Conservation (phyloP, 2,329 filamentous ascomycete genomes). For the Whalleya microplaca region DNA sequence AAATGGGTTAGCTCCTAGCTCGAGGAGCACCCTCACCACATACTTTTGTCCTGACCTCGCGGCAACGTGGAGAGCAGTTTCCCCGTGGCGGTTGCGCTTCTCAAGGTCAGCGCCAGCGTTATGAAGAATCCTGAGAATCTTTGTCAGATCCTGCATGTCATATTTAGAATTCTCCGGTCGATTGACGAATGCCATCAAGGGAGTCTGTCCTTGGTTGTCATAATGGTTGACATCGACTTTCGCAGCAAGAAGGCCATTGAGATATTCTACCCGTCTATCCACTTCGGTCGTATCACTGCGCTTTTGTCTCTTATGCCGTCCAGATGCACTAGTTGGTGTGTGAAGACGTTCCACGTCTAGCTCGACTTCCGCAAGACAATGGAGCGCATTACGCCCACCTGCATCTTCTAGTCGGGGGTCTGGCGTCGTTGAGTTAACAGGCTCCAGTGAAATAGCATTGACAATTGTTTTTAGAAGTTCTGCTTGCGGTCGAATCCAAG, state of each 20-base stretch:
- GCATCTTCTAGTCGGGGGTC: conserved; percentile 44
- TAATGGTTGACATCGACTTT: conserved; percentile 57
- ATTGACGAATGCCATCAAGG: conserved; percentile 59
- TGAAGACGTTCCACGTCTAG: conserved; percentile 40
- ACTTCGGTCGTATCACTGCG: conserved; percentile 31
- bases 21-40: conserved; percentile 51
- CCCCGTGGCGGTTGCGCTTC: conserved; percentile 56
- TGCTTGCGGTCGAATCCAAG: conserved; percentile 34
- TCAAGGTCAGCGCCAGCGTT: conserved; percentile 49
- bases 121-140: conserved; percentile 50
- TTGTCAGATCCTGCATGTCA: conserved; percentile 52
- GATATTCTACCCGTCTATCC: conserved; percentile 14
- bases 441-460: conserved; percentile 31
- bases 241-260: conserved; percentile 39
- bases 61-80: conserved; percentile 59
- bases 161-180: conserved; percentile 45
- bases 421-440: conserved; percentile 20
- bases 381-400: conserved; percentile 58
- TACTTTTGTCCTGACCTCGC: conserved; percentile 57
- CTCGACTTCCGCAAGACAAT: conserved; percentile 61
- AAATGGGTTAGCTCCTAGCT: conserved; percentile 52
- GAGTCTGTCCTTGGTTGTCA: conserved; percentile 55
- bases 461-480: conserved; percentile 44
- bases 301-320: conserved; percentile 42
- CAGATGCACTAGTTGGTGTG: conserved; percentile 24